Percentiles rank a stretch among this genome's conserved stretches.
phyloP scores from a whole-genome alignment of 78 protist genomes.

The Emiliania huxleyi region DNA sequence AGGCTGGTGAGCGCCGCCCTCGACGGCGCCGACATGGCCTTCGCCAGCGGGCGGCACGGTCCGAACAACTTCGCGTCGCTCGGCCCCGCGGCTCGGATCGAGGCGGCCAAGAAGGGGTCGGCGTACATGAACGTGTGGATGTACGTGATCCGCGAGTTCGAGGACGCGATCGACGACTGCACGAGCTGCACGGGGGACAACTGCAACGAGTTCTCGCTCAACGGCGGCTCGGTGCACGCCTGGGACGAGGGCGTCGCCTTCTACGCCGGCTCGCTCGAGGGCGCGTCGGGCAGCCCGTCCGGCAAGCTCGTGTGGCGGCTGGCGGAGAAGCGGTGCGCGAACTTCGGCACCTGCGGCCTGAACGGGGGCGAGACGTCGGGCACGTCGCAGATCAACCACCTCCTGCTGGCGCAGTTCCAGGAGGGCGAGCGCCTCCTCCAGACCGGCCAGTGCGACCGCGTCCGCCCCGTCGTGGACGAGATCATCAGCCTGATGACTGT shows the following conservation, averaged over 20 bases:
- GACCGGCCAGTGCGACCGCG: background rate
- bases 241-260: no score
- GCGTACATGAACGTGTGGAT: no score
- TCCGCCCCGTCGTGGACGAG: background rate
- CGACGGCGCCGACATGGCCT: no score
- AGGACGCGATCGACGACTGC: no score
- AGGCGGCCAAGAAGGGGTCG: no score
- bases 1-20: background rate
- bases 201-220: no score
- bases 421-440: background rate
- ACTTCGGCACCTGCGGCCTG: slow-evolving; percentile 13
- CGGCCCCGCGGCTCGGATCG: no score
- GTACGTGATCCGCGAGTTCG: no score
- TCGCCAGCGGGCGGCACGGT: no score
- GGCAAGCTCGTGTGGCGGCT: background rate
- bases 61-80: no score
- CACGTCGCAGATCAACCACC: background rate
- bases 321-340: background rate
- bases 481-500: background rate
- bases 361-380: background rate
- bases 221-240: no score
- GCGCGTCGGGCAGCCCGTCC: background rate
- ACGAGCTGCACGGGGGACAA: no score
- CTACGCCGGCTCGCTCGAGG: slow-evolving; percentile 23
- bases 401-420: background rate